Base-by-base conservation (phyloP, 148 eudicot species). In the Diospyros lotus region DNA sequence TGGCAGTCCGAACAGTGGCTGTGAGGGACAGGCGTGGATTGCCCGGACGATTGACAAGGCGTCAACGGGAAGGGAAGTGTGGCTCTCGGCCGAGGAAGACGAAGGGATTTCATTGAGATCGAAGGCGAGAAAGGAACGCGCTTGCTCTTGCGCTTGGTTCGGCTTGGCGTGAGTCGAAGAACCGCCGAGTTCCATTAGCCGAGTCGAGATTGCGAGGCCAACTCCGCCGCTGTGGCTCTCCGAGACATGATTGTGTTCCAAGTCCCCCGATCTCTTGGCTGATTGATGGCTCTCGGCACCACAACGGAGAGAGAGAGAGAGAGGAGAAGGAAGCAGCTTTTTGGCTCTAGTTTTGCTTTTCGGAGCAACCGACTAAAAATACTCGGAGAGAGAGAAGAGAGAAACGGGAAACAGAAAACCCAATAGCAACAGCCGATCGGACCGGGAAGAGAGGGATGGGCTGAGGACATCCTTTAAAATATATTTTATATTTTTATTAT, bases 31-130 rank as follows among this genome's bases (percentile, higher is more conserved):
- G 71, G n/a, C 77, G 71, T 83, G 90, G 67, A 83, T 66, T 10
- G 87, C 67, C 18, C 83, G 86, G 1, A 84, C 90, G 46, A 89
- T 17, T 64, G 59, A 17, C 81, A 80, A 50, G 68, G 74, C 18
- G 78, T 75, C 17, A 65, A 84, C 87, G 41, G 84, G 12, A 8
- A 75, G 75, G 58, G 78, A 60, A 18, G 87, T 76, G 28, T 28
- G 28, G 28, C 28, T 28, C 28, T 28, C 28, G 41, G 84, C 11
- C 6, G 79, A 78, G 50, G 78, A 60, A 18, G 87, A 78, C n/a
- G 85, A 74, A 18, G 89, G 89, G 73, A 74, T 66, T 81, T 82
- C 78, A 70, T 88, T 88, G 75, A 86, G 91, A 84, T 88, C 86
- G 82, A 86, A 82, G 45, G 68, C 66, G 1, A 82, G 66, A 63